Conservation (phyloP, 1,284 basidiomycete genomes). For the Ganoderma lucidum region DNA sequence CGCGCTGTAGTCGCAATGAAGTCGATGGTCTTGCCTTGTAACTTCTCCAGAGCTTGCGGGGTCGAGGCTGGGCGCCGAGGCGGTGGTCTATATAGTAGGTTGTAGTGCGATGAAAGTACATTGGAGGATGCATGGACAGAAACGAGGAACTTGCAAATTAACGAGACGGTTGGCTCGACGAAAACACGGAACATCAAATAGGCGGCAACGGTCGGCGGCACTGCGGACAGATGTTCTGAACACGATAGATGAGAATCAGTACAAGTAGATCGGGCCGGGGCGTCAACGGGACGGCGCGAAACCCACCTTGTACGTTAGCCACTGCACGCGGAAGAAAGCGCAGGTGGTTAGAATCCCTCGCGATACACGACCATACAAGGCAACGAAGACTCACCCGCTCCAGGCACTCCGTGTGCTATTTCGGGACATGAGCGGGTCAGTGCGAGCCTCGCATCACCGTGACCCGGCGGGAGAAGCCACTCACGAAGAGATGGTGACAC, state of each 20-base stretch:
- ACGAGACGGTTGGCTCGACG: not conserved
- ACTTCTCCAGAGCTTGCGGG: not conserved
- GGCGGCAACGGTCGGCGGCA: constrained; percentile 84
- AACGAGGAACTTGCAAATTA: not conserved
- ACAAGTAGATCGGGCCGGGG: not conserved
- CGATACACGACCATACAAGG: constrained; percentile 10
- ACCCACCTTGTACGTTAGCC: constrained; percentile 88
- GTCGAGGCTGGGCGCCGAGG: too few relatives aligned
- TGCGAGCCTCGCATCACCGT: not conserved
- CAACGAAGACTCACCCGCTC: constrained; percentile 59
- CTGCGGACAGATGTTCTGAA: constrained; percentile 87
- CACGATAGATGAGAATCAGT: not conserved
- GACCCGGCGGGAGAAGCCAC: constrained; percentile 40
- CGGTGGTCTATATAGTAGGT: not conserved
- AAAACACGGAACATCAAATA: constrained; percentile 51
- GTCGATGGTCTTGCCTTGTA: constrained; percentile 25
- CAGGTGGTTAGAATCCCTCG: not conserved
- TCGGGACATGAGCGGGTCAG: constrained; percentile 1
- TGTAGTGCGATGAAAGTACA: not conserved
- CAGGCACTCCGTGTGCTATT: constrained; percentile 82
- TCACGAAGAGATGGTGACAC: constrained; percentile 88
- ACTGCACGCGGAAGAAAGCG: constrained; percentile 50
- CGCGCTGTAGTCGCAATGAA: constrained; percentile 29
- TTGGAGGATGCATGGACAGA: not conserved
- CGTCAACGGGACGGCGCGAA: not conserved